Evolutionary conservation across 208 protist genomes (phyloP).

Genomic region (Tritrichomonas foetus): DNA sequence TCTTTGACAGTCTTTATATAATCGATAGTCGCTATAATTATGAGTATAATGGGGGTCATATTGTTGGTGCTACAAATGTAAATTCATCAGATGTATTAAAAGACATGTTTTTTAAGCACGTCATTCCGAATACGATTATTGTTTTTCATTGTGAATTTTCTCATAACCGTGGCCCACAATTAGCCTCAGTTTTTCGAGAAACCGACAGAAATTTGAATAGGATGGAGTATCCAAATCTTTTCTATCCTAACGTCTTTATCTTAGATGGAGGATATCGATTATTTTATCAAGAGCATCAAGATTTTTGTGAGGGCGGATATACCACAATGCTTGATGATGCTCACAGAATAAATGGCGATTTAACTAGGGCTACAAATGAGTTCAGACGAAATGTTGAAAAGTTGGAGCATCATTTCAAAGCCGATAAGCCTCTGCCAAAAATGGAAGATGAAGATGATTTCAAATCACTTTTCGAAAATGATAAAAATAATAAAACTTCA

Average conservation of each 20-base stretch:
- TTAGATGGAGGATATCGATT: slow-evolving; percentile 11
- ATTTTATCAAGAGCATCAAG: neutral
- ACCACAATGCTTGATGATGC: neutral
- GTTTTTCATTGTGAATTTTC: slow-evolving; percentile 51
- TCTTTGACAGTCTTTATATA: slow-evolving; percentile 36
- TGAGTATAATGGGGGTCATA: slow-evolving; percentile 48
- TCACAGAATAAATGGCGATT: neutral
- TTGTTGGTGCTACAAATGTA: slow-evolving; percentile 33
- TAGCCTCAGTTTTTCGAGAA: neutral
- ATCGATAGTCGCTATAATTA: slow-evolving; percentile 46
- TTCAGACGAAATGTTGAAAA: neutral
- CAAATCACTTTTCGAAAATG: too few relatives aligned
- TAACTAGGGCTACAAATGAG: neutral
- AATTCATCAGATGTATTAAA: neutral
- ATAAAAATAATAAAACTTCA: neutral
- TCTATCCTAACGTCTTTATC: neutral
- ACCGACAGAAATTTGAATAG: neutral
- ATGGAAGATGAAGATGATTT: too few relatives aligned
- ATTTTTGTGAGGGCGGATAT: slow-evolving; percentile 17
- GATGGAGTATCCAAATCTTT: neutral
- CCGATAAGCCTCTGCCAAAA: too few relatives aligned
- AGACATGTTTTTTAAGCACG: slow-evolving; percentile 12
- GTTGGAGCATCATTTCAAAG: neutral
- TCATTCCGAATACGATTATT: neutral
- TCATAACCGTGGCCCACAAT: too few relatives aligned